A percentile compares a stretch with the other conserved stretches of the same genome.
phyloP scores from a whole-genome alignment of 2,329 filamentous ascomycete species.

The Arthroderma sp. region DNA sequence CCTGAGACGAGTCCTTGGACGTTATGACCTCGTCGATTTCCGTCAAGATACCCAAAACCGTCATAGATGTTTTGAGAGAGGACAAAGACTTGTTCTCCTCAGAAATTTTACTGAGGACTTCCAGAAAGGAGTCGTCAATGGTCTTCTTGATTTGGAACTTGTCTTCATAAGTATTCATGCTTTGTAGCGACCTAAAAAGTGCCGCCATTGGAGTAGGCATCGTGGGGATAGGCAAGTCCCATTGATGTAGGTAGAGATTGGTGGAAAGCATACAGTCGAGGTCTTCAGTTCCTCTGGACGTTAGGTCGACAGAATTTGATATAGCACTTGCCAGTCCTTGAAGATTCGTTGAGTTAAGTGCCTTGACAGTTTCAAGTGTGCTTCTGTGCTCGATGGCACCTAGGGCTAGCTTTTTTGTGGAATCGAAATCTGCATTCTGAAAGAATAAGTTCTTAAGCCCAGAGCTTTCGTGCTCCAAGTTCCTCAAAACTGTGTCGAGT shows the following conservation, averaged over 20 bases:
- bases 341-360: slow-evolving; percentile 67
- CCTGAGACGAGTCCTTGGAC: slow-evolving; percentile 44
- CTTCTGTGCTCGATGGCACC: slow-evolving; percentile 42
- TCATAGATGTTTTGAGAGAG: slow-evolving; percentile 45
- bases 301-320: slow-evolving; percentile 47
- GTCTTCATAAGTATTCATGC: slow-evolving; percentile 54
- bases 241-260: slow-evolving; percentile 72
- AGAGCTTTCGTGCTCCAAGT: slow-evolving; percentile 79
- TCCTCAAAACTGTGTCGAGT: slow-evolving; percentile 61
- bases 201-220: slow-evolving; percentile 50
- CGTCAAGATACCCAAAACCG: slow-evolving; percentile 55
- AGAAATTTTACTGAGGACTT: slow-evolving; percentile 30
- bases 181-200: slow-evolving; percentile 70
- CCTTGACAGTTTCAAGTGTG: slow-evolving; percentile 57
- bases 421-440: slow-evolving; percentile 81
- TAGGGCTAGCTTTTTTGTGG: slow-evolving; percentile 54
- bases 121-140: slow-evolving; percentile 49
- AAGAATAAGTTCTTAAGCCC: slow-evolving; percentile 80
- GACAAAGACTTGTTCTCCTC: slow-evolving; percentile 25
- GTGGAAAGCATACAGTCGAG: slow-evolving; percentile 64
- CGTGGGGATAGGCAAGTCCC: slow-evolving; percentile 70
- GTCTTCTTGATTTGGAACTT: slow-evolving; percentile 40
- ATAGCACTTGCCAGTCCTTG: slow-evolving; percentile 75
- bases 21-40: slow-evolving; percentile 70
- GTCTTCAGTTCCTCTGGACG: slow-evolving; percentile 35